Conservation (phyloP, 179 eudicot genomes). For the Gypsophila paniculata region DNA sequence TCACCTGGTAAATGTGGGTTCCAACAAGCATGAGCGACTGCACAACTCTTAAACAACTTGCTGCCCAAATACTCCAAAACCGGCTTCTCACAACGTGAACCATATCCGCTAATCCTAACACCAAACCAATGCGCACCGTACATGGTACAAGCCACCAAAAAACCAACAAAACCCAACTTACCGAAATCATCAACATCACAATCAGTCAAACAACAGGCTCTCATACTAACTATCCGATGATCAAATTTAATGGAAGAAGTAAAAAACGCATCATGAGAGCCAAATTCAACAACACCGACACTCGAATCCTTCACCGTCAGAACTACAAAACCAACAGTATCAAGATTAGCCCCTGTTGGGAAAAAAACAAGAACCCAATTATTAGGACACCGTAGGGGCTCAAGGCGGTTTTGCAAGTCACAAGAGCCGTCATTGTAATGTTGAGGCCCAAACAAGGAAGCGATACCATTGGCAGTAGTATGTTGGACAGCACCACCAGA, state of each 20-base stretch:
- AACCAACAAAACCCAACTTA: constrained; percentile 22
- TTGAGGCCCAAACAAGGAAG: constrained; percentile 12
- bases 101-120: constrained; percentile 22
- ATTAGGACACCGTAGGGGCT: constrained; percentile 24
- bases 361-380: constrained; percentile 26
- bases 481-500: constrained; percentile 5
- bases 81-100: constrained; percentile 21
- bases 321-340: constrained; percentile 29
- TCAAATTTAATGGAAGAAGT: constrained; percentile 15
- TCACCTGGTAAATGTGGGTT: constrained; percentile 30
- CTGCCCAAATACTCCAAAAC: constrained; percentile 26
- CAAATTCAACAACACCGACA: constrained; percentile 23
- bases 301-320: constrained; percentile 21
- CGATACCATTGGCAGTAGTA: constrained; percentile 8
- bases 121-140: constrained; percentile 33
- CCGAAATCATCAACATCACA: constrained; percentile 1
- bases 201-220: constrained; percentile 16
- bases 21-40: constrained; percentile 34
- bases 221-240: constrained; percentile 26
- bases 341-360: constrained; percentile 28
- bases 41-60: constrained; percentile 28
- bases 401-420: constrained; percentile 21
- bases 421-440: neutral
- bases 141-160: constrained; percentile 27
- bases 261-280: constrained; percentile 14